These are phyloP conservation scores for Cruciata laevipes DNA, from an alignment of 257 asterid genomes.

Conservation along the genomic window DNA sequence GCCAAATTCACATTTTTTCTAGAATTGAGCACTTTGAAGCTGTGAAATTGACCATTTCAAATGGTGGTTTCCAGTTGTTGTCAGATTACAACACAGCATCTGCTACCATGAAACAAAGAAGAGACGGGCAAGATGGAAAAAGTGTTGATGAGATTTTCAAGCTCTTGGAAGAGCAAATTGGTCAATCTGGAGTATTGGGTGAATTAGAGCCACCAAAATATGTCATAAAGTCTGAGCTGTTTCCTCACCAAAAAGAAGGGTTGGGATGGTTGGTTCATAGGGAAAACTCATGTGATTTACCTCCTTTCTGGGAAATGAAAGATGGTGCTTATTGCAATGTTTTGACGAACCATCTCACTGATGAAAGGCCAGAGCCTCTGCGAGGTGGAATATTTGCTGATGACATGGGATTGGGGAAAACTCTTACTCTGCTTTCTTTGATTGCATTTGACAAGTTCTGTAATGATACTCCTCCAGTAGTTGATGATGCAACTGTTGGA, in stretches of 20 bases:
- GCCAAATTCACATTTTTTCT: conserved; percentile 75
- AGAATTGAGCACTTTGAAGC: conserved; percentile 39
- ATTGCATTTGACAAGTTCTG: conserved; percentile 57
- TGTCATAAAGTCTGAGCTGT: conserved; percentile 50
- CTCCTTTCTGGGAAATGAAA: conserved; percentile 74
- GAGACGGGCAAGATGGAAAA: conserved; percentile 30
- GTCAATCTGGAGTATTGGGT: conserved; percentile 33
- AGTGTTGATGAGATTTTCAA: conserved; percentile 71
- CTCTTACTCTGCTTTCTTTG: conserved; percentile 71
- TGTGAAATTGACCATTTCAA: conserved; percentile 34
- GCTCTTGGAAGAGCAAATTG: conserved; percentile 46
- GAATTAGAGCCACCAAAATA: conserved; percentile 68
- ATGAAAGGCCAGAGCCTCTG: conserved; percentile 58
- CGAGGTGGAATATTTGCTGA: conserved; percentile 87
- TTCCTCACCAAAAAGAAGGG: conserved; percentile 73
- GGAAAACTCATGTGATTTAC: conserved; percentile 62
- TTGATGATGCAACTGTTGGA: conserved; percentile 20
- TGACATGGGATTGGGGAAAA: conserved; percentile 90
- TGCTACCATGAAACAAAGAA: conserved; percentile 42
- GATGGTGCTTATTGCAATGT: conserved; percentile 50
- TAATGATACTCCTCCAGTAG: conserved; percentile 15
- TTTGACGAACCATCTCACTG: conserved; percentile 52
- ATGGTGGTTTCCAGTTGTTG: conserved; percentile 51
- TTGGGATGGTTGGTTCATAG: conserved; percentile 68
- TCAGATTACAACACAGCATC: conserved; percentile 35